These are phyloP conservation scores for Neofusicoccum umdonicola DNA, from an alignment of 2,329 filamentous ascomycete species.

Conservation along the genomic window DNA sequence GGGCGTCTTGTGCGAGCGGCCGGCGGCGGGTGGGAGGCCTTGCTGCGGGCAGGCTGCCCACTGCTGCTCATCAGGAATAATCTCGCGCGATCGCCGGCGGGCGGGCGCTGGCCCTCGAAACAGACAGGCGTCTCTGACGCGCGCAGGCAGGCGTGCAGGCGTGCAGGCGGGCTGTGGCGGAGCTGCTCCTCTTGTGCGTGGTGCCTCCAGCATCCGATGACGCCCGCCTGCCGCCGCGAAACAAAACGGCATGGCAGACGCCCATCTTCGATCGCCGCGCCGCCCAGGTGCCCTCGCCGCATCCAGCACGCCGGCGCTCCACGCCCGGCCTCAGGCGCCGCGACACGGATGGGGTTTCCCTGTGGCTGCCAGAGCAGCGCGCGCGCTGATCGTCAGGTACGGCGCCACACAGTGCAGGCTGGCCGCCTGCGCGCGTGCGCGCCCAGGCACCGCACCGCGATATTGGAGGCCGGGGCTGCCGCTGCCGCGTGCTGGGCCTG, in stretches of 20 bases:
- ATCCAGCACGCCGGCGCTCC: neutral
- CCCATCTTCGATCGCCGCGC: neutral
- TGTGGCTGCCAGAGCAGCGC: neutral
- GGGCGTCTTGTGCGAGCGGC: neutral
- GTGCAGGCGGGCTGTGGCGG: neutral
- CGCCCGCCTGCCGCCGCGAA: neutral
- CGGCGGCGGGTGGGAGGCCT: neutral
- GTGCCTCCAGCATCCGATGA: neutral
- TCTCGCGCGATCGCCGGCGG: neutral
- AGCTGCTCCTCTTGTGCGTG: neutral
- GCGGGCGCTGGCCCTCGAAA: no score
- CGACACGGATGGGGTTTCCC: no score
- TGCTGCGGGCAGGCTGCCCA: neutral
- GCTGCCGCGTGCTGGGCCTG: neutral
- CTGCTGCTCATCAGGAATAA: neutral
- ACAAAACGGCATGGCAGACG: neutral
- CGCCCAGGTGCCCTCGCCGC: neutral
- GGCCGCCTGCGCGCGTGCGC: no score
- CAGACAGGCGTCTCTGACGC: neutral
- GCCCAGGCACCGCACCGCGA: neutral
- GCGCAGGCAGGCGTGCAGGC: neutral
- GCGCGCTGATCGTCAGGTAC: neutral
- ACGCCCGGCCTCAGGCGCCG: no score
- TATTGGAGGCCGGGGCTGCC: neutral
- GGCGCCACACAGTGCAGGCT: neutral